Percentiles rank a stretch among this genome's conserved stretches.
Conservation (phyloP, 768 basidiomycete genomes). For the Rhodotorula kratochvilovae region DNA sequence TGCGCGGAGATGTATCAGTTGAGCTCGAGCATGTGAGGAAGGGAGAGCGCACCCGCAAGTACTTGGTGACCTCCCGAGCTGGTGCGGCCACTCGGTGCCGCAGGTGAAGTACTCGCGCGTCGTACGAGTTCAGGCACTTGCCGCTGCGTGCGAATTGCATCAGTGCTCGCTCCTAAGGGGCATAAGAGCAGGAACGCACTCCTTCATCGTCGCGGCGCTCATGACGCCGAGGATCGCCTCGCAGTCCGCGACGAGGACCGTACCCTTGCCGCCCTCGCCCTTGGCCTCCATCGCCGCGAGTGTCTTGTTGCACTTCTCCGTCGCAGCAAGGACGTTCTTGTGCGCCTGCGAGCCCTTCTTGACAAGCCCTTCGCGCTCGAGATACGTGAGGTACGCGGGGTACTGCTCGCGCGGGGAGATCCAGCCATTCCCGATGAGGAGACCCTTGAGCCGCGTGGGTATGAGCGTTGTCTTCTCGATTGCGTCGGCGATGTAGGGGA, state of each 20-base stretch:
- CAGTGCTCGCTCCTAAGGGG: too few species aligned
- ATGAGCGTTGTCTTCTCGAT: slow-evolving; percentile 26
- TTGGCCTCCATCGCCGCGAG: slow-evolving; percentile 46
- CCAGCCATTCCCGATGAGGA: slow-evolving; percentile 97
- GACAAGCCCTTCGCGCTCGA: slow-evolving; percentile 63
- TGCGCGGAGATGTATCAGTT: slow-evolving; percentile 44
- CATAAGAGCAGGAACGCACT: slow-evolving; percentile 43
- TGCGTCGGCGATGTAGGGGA: slow-evolving; percentile 80
- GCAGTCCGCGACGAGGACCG: slow-evolving; percentile 57
- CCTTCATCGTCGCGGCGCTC: slow-evolving; percentile 50
- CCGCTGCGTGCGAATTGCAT: slow-evolving; percentile 34
- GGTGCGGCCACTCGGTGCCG: slow-evolving; percentile 95
- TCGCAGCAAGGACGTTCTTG: slow-evolving; percentile 57
- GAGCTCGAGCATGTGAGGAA: not conserved
- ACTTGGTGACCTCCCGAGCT: slow-evolving; percentile 69
- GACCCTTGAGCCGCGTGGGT: slow-evolving; percentile 52
- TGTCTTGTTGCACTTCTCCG: slow-evolving; percentile 59
- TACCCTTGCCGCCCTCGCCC: slow-evolving; percentile 45
- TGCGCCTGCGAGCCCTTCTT: slow-evolving; percentile 66
- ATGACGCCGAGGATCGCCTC: slow-evolving; percentile 56
- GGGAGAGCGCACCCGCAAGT: slow-evolving; percentile 62
- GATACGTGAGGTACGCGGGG: slow-evolving; percentile 76
- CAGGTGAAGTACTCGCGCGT: slow-evolving; percentile 79
- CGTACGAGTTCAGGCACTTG: slow-evolving; percentile 89
- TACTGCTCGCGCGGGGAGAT: slow-evolving; percentile 86